Evolutionary conservation across 371 early-diverging fungal genomes (phyloP).

Genomic region (Mortierella sp.): DNA sequence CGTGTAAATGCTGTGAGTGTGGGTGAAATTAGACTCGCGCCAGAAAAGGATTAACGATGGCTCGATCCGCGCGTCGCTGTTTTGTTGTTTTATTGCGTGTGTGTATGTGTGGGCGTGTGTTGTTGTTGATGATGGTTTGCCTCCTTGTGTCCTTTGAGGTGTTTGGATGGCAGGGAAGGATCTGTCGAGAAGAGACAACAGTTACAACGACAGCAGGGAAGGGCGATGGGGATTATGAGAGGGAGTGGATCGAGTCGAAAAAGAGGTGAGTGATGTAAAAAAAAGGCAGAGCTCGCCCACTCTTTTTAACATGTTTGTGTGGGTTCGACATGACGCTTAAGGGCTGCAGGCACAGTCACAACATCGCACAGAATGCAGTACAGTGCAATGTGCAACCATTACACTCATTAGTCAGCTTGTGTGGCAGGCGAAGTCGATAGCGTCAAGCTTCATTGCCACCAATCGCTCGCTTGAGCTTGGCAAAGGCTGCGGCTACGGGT

Average conservation of each 20-base stretch:
- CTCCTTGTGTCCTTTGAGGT: background rate
- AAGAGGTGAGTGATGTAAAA: background rate
- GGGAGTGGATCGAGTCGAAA: slow-evolving; percentile 1
- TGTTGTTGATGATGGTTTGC: background rate
- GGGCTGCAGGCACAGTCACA: slow-evolving; percentile 22
- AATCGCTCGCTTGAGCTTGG: background rate
- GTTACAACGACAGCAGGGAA: background rate
- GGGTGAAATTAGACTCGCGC: slow-evolving; percentile 12
- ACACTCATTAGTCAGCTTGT: background rate
- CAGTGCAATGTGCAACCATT: no score
- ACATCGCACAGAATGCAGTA: no score
- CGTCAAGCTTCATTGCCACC: background rate
- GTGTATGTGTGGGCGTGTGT: background rate
- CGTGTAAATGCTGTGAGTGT: background rate
- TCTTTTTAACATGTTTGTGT: slow-evolving; percentile 10
- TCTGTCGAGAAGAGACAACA: background rate
- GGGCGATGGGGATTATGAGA: background rate
- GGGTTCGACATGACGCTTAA: background rate
- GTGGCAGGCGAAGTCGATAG: slow-evolving; percentile 11
- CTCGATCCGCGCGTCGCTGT: slow-evolving; percentile 11
- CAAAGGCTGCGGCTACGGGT: background rate
- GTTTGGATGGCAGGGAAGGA: background rate
- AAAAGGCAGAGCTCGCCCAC: background rate
- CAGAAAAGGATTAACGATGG: background rate
- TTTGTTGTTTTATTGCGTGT: background rate